Percentiles rank a stretch among this genome's conserved stretches.
These are phyloP conservation scores for Puccinia horiana DNA, from an alignment of 1,284 basidiomycete genomes.

Conservation along the genomic window DNA sequence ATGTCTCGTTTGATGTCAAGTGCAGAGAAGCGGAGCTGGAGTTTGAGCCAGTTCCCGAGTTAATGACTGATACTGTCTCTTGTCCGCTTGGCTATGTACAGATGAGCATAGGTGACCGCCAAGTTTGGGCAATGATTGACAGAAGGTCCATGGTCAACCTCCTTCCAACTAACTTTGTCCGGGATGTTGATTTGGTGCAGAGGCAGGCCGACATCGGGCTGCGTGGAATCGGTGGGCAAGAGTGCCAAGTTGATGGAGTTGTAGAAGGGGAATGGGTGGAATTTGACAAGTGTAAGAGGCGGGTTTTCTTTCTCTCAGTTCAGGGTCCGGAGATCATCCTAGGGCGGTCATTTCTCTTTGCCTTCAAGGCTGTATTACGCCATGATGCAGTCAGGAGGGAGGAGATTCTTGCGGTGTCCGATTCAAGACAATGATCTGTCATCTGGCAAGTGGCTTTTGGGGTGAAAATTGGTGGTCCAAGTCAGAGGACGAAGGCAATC, in stretches of 20 bases:
- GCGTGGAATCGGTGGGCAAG: neutral
- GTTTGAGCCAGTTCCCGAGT: too few species aligned
- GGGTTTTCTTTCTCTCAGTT: neutral
- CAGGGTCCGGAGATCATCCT: neutral
- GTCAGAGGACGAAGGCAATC: too few species aligned
- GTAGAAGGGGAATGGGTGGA: neutral
- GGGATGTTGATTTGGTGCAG: neutral
- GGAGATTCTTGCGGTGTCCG: neutral
- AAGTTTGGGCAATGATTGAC: neutral
- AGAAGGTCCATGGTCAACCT: neutral
- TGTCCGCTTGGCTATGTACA: constrained; percentile 5
- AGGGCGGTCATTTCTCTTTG: neutral
- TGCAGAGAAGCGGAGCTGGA: too few species aligned
- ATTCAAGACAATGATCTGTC: neutral
- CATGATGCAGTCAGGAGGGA: neutral
- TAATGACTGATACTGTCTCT: neutral
- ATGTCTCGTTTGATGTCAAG: too few species aligned
- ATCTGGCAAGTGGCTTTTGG: neutral
- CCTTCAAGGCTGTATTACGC: neutral
- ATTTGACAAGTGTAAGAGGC: neutral
- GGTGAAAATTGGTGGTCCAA: too few species aligned
- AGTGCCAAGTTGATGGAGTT: neutral
- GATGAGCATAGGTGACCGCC: neutral
- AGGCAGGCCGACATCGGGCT: neutral
- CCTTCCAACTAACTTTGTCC: neutral